Evolutionary conservation across 345 rosid species (phyloP), one percentile per base, ranked within the genome.

Genomic region (Corchorus capsularis): DNA sequence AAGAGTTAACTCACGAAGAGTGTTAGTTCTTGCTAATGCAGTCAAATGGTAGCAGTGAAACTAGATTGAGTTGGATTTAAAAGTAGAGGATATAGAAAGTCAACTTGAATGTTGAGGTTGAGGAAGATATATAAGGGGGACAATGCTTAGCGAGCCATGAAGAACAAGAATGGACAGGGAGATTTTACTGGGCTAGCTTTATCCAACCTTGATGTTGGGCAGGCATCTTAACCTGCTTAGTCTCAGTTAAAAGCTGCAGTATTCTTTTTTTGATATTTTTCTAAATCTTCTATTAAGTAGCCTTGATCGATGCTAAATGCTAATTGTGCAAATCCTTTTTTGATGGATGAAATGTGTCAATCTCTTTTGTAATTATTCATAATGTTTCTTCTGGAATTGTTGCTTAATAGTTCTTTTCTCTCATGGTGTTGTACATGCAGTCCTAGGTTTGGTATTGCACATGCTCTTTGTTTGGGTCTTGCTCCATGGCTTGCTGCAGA

Each of bases 401-500:
- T 73, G 37, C 55, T 59, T 11, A 60, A 35, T 20, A 6, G 27
- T 22, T 53, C 27, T 39, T 39, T 66, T 75, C 15, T 56, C 54
- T 54, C 57, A 54, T 66, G 64, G 37, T 75, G 69, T 55, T 39
- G 79, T 80, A n/a, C n/a, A n/a, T n/a, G 84, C 90, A 95, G 98
- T 79, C 98, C 99, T 56, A 81, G 99, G 76, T 95, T 93, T 76
- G 98, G 99, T 41, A 87, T 95, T 72, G 99, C 99, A 10, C 99
- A 95, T 86, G 98, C 97, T 9, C 97, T 95, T 69, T 95, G 99
- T 81, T 81, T 95, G 88, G 99, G 99, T 46, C 97, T 95, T 41
- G 99, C 99, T 73, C 99, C 99, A 63, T 95, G 99, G 99, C 96
- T 95, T 37, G 99, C 99, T 16, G 98, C 99, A 63, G 99, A 95